Base-by-base conservation (phyloP, 768 basidiomycete species). In the Cytidiella melzeri region DNA sequence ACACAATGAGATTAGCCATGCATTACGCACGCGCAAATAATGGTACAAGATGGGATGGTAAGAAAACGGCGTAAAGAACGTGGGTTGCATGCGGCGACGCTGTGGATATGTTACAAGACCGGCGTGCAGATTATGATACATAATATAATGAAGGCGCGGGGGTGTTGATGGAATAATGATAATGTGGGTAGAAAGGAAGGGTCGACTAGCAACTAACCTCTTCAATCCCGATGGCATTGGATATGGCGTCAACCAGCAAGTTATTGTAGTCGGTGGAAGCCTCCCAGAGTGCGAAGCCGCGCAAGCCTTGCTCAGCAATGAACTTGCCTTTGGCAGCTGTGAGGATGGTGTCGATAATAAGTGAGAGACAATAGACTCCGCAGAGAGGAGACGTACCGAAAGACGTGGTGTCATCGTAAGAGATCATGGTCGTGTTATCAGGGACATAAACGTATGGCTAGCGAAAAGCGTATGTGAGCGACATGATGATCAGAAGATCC, bases 181-280 rank as follows among this genome's bases (percentile, higher is more conserved):
- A 27, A 15, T 4, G 23, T 20, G 41, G 26, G 39, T 26, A 18
- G 36, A 40, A 38, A 7, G 36, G 15, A 7, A 34, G 36, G 18
- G 45, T 21, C 25, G 53, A 39, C 48, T 45, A 55, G 57, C 47
- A 30, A 24, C 39, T 10, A 23, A 41, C 41, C 39, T 28, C 40
- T 12, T 18, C 40, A 21, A 48, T 41, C 5, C 47, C 42, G 34
- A 61, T 57, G 21, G 55, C 56, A n/a, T 45, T 27, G 43, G 52
- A 55, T 49, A 86, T 81, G 9, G 84, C 71, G 61, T 84, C 71
- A 3, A 87, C 66, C 38, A 87, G 67, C n/a, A 76, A 68, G 57
- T 86, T 60, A 5, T 70, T 34, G 55, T 53, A 68, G 57, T 76
- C 74, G 21, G 75, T 69, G 7, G 65, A 72, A 19, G 64, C 61